Conservation (phyloP, 2,329 filamentous ascomycete genomes). For the Sarocladiaceae sp. region DNA sequence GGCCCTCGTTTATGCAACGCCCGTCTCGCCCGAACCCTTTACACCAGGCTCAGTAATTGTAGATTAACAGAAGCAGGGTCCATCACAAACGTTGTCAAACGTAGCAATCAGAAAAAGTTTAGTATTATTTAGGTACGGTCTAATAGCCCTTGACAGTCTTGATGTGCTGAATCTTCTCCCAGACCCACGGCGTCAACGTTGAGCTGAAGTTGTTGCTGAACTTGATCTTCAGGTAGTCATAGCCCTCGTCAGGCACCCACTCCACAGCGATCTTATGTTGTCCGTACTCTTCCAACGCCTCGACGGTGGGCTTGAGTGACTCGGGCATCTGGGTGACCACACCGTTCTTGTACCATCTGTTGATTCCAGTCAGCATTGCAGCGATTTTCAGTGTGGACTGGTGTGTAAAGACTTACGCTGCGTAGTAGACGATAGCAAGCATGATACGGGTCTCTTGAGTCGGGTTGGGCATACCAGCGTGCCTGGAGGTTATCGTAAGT, state of each 20-base stretch:
- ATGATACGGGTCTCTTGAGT: constrained; percentile 14
- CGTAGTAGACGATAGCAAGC: constrained; percentile 16
- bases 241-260: constrained; percentile 16
- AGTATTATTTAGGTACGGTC: not conserved
- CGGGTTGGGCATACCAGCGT: constrained; percentile 16
- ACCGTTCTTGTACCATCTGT: constrained; percentile 13
- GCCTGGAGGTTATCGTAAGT: not conserved
- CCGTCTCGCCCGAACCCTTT: no score
- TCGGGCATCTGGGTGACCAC: constrained; percentile 12
- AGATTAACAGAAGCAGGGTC: no score
- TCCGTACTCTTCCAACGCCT: constrained; percentile 12
- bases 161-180: constrained; percentile 15
- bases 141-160: constrained; percentile 12
- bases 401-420: constrained; percentile 5
- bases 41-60: no score
- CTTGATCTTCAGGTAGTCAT: constrained; percentile 18
- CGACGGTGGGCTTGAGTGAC: constrained; percentile 11
- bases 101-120: not conserved
- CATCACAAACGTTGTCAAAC: no score
- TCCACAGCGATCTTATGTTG: constrained; percentile 12
- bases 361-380: constrained; percentile 3
- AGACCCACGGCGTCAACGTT: constrained; percentile 14
- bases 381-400: constrained; percentile 9
- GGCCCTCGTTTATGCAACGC: no score
- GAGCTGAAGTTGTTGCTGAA: constrained; percentile 22